Percentiles rank a stretch among this genome's conserved stretches.
These are phyloP conservation scores for Diplocarpon mali DNA, from an alignment of 2,329 filamentous ascomycete species.

Conservation along the genomic window DNA sequence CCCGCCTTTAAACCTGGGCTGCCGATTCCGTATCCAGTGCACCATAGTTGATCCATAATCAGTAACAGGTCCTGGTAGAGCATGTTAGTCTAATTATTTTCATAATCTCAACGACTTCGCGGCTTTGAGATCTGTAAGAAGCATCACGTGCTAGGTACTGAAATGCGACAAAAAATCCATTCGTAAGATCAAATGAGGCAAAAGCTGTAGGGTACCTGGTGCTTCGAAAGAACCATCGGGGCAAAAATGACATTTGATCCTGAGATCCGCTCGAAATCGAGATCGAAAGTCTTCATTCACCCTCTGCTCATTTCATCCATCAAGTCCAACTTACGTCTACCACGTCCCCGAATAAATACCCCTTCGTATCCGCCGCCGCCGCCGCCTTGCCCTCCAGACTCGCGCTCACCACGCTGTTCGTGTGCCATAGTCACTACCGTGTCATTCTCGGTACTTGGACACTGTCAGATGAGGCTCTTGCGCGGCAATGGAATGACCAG, in stretches of 20 bases:
- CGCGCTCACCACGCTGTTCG: conserved; percentile 26
- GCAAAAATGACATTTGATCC: too few relatives aligned
- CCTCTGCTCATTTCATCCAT: background rate
- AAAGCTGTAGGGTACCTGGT: too few relatives aligned
- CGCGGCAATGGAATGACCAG: conserved; percentile 6
- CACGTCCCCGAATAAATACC: conserved; percentile 22
- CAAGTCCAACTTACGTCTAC: conserved; percentile 24
- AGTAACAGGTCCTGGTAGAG: conserved; percentile 64
- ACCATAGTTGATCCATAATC: conserved; percentile 86
- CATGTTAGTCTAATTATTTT: conserved; percentile 4
- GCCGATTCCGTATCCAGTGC: conserved; percentile 81
- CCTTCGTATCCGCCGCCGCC: conserved; percentile 11
- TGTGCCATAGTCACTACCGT: conserved; percentile 24
- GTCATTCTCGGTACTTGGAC: conserved; percentile 15
- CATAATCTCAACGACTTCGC: background rate
- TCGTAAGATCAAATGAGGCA: too few relatives aligned
- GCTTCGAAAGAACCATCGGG: too few relatives aligned
- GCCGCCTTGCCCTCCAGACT: conserved; percentile 22
- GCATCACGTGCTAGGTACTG: background rate
- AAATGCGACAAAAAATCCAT: too few relatives aligned
- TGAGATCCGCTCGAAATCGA: background rate
- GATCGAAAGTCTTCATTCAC: background rate
- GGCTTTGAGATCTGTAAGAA: background rate
- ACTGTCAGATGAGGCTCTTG: conserved; percentile 6
- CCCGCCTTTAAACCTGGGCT: conserved; percentile 61